These are phyloP conservation scores for Cytospora paraplurivora DNA, from an alignment of 2,329 filamentous ascomycete species.

Conservation along the genomic window DNA sequence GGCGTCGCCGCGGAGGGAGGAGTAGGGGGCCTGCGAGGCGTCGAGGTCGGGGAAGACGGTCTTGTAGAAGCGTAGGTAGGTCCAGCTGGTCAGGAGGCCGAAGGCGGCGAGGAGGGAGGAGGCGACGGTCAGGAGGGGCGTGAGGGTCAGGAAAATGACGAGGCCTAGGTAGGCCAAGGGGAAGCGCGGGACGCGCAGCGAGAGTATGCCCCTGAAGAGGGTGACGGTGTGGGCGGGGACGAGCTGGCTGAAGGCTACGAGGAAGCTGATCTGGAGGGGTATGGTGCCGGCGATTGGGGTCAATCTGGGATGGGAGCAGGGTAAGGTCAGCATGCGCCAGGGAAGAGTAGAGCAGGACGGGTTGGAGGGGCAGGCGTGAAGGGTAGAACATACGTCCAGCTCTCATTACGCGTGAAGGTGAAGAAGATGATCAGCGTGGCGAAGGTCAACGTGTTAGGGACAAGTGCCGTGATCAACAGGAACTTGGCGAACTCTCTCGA, in stretches of 20 bases:
- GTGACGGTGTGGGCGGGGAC: conserved; percentile 96
- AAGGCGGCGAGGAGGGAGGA: conserved; percentile 78
- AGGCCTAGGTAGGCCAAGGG: conserved; percentile 74
- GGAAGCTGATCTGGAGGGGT: conserved; percentile 86
- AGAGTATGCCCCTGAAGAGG: conserved; percentile 83
- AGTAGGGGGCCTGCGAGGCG: conserved; percentile 53
- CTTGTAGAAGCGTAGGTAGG: conserved; percentile 95
- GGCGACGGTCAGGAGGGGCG: conserved; percentile 65
- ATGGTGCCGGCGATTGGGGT: conserved; percentile 87
- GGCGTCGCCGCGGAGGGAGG: conserved; percentile 80
- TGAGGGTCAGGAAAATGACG: conserved; percentile 65
- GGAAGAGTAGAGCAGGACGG: conserved; percentile 25
- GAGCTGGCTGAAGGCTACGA: conserved; percentile 96
- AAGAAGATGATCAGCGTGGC: conserved; percentile 74
- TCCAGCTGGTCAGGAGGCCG: conserved; percentile 88
- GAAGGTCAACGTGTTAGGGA: conserved; percentile 80
- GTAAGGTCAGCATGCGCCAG: conserved; percentile 28
- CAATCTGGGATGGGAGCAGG: conserved; percentile 51
- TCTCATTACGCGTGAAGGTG: conserved; percentile 65
- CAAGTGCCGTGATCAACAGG: conserved; percentile 71
- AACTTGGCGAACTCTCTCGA: conserved; percentile 92
- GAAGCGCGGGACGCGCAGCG: conserved; percentile 77
- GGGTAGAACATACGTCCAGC: conserved; percentile 61
- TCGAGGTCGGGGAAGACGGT: conserved; percentile 69
- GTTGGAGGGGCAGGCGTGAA: neutral